Evolutionary conservation across 352 stramenopile species (phyloP).

Genomic region (Globisporangium rhizosaccharum): DNA sequence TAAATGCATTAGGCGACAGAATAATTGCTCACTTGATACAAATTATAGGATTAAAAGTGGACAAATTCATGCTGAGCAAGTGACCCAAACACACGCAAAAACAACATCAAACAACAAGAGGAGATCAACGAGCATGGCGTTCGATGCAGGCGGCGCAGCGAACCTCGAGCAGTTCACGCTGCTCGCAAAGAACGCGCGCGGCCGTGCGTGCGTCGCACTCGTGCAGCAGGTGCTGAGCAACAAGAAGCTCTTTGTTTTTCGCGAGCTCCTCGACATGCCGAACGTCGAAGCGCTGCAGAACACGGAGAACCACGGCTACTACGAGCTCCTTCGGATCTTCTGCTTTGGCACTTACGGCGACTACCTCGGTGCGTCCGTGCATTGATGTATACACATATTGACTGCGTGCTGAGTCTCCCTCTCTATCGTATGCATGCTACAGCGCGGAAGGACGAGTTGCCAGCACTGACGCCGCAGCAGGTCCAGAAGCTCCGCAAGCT

Average conservation of each 20-base stretch:
- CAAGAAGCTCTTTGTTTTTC: conserved; percentile 92
- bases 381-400: background rate
- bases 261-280: conserved; percentile 88
- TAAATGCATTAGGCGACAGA: too few species aligned
- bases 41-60: too few species aligned
- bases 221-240: conserved; percentile 91
- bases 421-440: background rate
- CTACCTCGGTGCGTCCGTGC: conserved; percentile 54
- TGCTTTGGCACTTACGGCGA: conserved; percentile 86
- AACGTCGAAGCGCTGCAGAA: conserved; percentile 82
- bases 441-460: conserved; percentile 59
- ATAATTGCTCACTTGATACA: too few species aligned
- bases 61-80: too few species aligned
- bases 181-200: conserved; percentile 87
- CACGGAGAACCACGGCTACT: conserved; percentile 73
- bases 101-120: background rate
- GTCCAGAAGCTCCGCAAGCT: conserved; percentile 88
- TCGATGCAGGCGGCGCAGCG: conserved; percentile 57
- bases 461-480: conserved; percentile 61
- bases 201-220: conserved; percentile 86
- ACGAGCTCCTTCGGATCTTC: conserved; percentile 86
- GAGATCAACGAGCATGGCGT: conserved; percentile 37
- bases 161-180: conserved; percentile 92
- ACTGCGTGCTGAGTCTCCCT: background rate
- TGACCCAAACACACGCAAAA: background rate